Evolutionary conservation across 2,329 filamentous ascomycete genomes (phyloP).

Genomic region (Mycocentrospora acerina): DNA sequence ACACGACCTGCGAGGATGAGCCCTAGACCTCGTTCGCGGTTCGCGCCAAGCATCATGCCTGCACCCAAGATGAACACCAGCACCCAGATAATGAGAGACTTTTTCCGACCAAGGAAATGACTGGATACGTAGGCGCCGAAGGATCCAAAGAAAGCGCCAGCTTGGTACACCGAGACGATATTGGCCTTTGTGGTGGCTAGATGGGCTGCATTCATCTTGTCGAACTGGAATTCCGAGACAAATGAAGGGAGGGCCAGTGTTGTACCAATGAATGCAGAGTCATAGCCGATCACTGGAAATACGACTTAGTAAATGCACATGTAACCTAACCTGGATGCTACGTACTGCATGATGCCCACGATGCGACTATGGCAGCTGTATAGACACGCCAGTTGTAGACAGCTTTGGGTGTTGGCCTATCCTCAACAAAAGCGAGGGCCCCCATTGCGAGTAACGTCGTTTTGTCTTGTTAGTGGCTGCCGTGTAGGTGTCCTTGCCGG

Average conservation of each 20-base stretch:
- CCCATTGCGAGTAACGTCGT: slow-evolving; percentile 21
- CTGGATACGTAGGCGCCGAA: slow-evolving; percentile 58
- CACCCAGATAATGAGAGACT: slow-evolving; percentile 62
- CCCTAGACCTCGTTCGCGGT: slow-evolving; percentile 49
- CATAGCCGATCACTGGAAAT: slow-evolving; percentile 56
- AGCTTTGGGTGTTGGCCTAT: slow-evolving; percentile 54
- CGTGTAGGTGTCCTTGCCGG: too few relatives aligned
- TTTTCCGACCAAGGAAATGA: slow-evolving; percentile 67
- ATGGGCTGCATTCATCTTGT: slow-evolving; percentile 45
- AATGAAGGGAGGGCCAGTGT: slow-evolving; percentile 72
- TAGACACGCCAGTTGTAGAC: slow-evolving; percentile 63
- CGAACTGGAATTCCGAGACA: slow-evolving; percentile 65
- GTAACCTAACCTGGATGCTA: slow-evolving; percentile 15
- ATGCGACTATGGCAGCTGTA: slow-evolving; percentile 54
- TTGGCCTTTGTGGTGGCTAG: slow-evolving; percentile 66
- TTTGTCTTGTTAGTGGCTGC: too few relatives aligned
- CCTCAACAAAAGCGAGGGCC: slow-evolving; percentile 33
- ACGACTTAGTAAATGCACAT: not conserved
- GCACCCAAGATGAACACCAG: slow-evolving; percentile 67
- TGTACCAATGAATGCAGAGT: slow-evolving; percentile 74
- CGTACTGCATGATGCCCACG: slow-evolving; percentile 56
- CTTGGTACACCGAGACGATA: slow-evolving; percentile 80
- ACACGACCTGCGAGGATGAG: slow-evolving; percentile 58
- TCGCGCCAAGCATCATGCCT: slow-evolving; percentile 66
- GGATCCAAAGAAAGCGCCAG: slow-evolving; percentile 77